Base-by-base conservation (phyloP, 257 asterid genomes). In the Solanum phureja region DNA sequence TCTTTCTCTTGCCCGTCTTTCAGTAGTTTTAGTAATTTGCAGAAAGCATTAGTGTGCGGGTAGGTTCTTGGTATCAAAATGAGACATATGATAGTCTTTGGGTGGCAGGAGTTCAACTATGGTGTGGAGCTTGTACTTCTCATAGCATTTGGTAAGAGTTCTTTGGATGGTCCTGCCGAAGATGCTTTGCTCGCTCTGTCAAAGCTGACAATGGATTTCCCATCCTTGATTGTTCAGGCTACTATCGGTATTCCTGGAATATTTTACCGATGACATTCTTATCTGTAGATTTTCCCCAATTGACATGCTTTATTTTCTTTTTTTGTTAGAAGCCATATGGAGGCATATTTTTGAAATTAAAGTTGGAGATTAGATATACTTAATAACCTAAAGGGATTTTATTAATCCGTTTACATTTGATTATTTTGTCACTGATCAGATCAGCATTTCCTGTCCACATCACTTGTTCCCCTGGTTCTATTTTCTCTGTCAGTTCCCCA, bases 141-240 rank as follows among this genome's bases (percentile, higher is more conserved):
- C n/a, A 24, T 94, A 85, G 89, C 91, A 84, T 95, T 95, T 88
- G 85, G 27, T 46, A 90, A 83, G 85, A 91, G 91, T 87, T 94
- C 95, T 79, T 89, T 94, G 82, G 94, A 85, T 74, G 93, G 91
- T 68, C 92, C 92, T 35, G 96, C 95, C 1, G 95, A 94, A 88
- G 94, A 93, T 88, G 98, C 96, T 5, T 83, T 94, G 92, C 64
- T 90, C 88, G 91, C 95, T 89, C 90, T 95, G 38, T 90, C 89
- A 74, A 89, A 91, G 56, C 90, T 94, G 90, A 81, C 93, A 13
- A 79, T 87, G 88, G 94, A 91, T 83, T 93, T 92, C 66, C 97
- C 98, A 52, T 95, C 98, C 69, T 90, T 95, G 91, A 93, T 94
- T 58, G 95, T 92, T 91, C 98, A 95, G 92, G 94, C 95, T 88